Conservation (phyloP, 768 basidiomycete species). For the Lyophyllum shimeji region DNA sequence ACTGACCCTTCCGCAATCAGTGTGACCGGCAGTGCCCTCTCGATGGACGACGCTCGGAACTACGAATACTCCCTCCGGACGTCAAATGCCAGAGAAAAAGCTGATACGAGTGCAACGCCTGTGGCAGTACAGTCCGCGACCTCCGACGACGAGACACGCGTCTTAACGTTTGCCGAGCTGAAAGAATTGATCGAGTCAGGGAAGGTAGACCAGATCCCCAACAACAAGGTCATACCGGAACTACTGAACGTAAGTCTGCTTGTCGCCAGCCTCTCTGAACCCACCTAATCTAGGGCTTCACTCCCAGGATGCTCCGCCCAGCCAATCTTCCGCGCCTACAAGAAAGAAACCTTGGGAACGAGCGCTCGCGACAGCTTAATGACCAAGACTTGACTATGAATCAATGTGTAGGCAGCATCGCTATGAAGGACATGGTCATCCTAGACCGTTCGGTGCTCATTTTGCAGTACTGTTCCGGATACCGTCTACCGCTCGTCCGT, state of each 20-base stretch:
- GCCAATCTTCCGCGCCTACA: conserved; percentile 46
- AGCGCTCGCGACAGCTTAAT: conserved; percentile 3
- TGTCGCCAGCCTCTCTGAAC: conserved; percentile 5
- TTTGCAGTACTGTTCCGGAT: too few relatives aligned
- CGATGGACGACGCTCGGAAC: conserved; percentile 39
- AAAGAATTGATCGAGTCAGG: conserved; percentile 72
- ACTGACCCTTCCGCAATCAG: conserved; percentile 20
- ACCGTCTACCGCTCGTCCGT: too few relatives aligned
- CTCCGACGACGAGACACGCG: conserved; percentile 32
- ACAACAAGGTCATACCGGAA: conserved; percentile 74
- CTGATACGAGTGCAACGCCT: background rate
- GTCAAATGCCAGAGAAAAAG: background rate
- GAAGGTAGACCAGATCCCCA: conserved; percentile 70
- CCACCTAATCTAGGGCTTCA: background rate
- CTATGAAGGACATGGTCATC: too few relatives aligned
- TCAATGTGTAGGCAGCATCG: too few relatives aligned
- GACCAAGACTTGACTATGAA: too few relatives aligned
- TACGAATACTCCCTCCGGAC: conserved; percentile 26
- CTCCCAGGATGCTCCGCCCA: conserved; percentile 53
- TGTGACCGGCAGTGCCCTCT: conserved; percentile 39
- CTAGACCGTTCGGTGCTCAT: too few relatives aligned
- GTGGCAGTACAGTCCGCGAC: background rate
- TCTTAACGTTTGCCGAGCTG: conserved; percentile 66
- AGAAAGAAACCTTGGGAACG: conserved; percentile 74
- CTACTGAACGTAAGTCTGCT: conserved; percentile 54